A percentile compares a stretch with the other conserved stretches of the same genome.
Evolutionary conservation across 768 basidiomycete genomes (phyloP).

Genomic region (Suillus subluteus): DNA sequence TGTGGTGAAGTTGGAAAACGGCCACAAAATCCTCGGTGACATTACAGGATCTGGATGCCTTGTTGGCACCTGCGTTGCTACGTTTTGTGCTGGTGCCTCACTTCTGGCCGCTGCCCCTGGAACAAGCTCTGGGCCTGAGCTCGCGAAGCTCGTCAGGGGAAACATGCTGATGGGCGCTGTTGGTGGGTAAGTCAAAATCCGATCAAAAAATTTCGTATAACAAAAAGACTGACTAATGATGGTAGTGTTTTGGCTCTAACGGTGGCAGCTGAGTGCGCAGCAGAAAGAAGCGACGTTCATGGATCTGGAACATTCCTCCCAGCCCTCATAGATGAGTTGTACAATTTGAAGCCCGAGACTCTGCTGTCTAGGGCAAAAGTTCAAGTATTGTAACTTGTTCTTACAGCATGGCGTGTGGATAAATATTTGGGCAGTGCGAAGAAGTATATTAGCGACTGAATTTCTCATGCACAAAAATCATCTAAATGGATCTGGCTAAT

Average conservation of each 20-base stretch:
- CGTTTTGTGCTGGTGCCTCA: conserved; percentile 76
- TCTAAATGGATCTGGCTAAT: background rate
- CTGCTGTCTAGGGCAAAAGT: conserved; percentile 35
- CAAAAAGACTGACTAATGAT: conserved; percentile 13
- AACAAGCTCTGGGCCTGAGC: conserved; percentile 25
- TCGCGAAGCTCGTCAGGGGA: conserved; percentile 62
- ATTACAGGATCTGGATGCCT: conserved; percentile 95
- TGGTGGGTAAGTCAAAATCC: conserved; percentile 60
- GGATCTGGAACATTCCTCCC: conserved; percentile 69
- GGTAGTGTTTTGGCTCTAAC: conserved; percentile 59
- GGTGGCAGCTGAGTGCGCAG: conserved; percentile 65
- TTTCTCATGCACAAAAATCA: background rate
- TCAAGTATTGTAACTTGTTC: conserved; percentile 20
- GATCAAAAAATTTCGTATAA: background rate
- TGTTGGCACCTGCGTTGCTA: conserved; percentile 74
- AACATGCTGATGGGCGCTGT: conserved; percentile 79
- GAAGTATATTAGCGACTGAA: background rate
- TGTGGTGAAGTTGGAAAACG: conserved; percentile 76
- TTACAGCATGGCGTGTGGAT: background rate
- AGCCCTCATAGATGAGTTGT: conserved; percentile 67
- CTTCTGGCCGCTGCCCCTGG: conserved; percentile 25
- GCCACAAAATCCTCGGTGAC: conserved; percentile 67
- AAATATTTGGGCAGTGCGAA: background rate
- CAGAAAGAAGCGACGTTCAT: conserved; percentile 49
- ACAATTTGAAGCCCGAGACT: conserved; percentile 42